A percentile compares a stretch with the other conserved stretches of the same genome.
phyloP scores from a whole-genome alignment of 768 basidiomycete genomes.

The Rhodotorula diobovata region DNA sequence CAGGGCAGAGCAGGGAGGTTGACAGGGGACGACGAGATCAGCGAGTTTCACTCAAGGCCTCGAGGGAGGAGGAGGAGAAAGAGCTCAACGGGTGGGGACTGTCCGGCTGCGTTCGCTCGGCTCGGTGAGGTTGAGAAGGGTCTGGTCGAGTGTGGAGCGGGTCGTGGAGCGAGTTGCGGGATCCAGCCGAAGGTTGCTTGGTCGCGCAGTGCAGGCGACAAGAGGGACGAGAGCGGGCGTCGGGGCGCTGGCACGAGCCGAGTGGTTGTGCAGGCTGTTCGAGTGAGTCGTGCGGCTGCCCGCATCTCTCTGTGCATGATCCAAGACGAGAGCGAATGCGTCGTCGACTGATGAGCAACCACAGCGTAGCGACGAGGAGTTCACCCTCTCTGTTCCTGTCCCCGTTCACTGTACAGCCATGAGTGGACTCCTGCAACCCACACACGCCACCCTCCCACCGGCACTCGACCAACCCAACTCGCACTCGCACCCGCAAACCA shows the following conservation, averaged over 20 bases:
- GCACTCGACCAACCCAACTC: no score
- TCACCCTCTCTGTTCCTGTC: no score
- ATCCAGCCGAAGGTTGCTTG: neutral
- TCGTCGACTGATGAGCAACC: no score
- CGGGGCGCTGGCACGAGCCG: neutral
- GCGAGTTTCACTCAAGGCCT: no score
- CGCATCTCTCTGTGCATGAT: neutral
- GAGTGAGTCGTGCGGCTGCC: neutral
- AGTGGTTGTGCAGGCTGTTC: neutral
- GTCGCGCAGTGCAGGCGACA: neutral
- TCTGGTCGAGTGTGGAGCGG: no score
- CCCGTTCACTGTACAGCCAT: no score
- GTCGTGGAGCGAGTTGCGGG: neutral
- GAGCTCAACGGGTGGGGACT: neutral
- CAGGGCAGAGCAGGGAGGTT: neutral
- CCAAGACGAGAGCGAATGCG: no score
- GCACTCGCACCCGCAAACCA: no score
- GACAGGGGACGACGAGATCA: neutral
- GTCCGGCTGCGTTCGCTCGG: neutral
- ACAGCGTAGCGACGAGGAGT: no score
- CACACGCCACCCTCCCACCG: no score
- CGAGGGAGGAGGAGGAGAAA: neutral
- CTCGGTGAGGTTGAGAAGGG: neutral
- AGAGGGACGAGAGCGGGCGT: neutral
- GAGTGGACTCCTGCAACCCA: no score